These are phyloP conservation scores for Epichloe bromicola DNA, from an alignment of 2,329 filamentous ascomycete species.

Conservation along the genomic window DNA sequence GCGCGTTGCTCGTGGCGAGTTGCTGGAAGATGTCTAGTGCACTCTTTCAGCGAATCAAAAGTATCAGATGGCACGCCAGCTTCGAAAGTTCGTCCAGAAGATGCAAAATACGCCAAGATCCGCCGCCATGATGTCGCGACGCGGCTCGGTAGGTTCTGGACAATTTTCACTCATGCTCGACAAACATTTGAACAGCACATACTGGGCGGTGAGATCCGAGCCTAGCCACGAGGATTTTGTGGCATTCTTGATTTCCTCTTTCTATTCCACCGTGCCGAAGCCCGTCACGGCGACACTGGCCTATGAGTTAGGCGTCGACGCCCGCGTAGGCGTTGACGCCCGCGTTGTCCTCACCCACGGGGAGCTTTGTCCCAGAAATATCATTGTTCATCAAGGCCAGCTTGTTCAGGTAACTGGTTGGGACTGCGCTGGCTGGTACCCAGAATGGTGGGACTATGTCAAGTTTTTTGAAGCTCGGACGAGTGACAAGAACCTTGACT, in stretches of 20 bases:
- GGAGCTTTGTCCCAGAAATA: constrained; percentile 17
- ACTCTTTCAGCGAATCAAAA: constrained; percentile 12
- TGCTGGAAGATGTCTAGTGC: constrained; percentile 18
- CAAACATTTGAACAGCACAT: constrained; percentile 14
- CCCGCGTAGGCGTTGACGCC: constrained; percentile 5
- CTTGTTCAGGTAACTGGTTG: constrained; percentile 17
- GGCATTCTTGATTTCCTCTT: constrained; percentile 15
- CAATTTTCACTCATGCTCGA: constrained; percentile 15
- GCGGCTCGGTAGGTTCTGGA: constrained; percentile 11
- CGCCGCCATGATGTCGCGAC: background rate
- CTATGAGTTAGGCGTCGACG: constrained; percentile 9
- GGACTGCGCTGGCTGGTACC: constrained; percentile 20
- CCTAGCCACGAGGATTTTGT: constrained; percentile 11
- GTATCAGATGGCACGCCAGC: constrained; percentile 12
- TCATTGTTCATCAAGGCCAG: constrained; percentile 14
- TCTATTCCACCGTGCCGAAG: constrained; percentile 14
- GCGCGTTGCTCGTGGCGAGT: constrained; percentile 10
- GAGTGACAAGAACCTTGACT: constrained; percentile 15
- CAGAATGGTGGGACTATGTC: constrained; percentile 22
- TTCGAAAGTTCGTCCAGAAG: constrained; percentile 14
- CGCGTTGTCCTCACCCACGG: constrained; percentile 13
- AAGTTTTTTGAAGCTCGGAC: constrained; percentile 21
- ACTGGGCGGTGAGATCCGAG: constrained; percentile 15
- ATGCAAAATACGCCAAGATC: constrained; percentile 9
- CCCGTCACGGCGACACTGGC: constrained; percentile 11